phyloP scores from a whole-genome alignment of 495 filamentous ascomycete species.

The Baudoinia panamericana region DNA sequence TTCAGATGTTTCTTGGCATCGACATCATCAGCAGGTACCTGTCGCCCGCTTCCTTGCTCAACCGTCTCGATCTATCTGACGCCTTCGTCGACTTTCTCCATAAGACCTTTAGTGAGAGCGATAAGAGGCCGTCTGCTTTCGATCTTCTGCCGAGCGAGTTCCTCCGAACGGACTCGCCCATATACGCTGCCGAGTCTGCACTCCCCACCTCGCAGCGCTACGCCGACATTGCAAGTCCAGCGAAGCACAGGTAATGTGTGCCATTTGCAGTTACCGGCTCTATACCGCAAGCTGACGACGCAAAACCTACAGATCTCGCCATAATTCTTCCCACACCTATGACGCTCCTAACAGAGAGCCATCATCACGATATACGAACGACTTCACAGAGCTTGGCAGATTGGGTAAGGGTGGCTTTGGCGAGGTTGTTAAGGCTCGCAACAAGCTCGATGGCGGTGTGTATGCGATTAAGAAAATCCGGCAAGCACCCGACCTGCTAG shows the following conservation, averaged over 20 bases:
- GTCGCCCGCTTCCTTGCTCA: conserved; percentile 57
- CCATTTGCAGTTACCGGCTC: too few species aligned
- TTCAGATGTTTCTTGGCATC: conserved; percentile 90
- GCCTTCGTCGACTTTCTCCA: conserved; percentile 65
- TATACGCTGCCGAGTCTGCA: conserved; percentile 24
- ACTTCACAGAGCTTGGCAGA: conserved; percentile 79
- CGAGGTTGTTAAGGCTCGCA: conserved; percentile 91
- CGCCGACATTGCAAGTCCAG: conserved; percentile 1
- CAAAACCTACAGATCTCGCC: too few species aligned
- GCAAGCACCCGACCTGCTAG: conserved; percentile 62
- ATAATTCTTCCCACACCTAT: conserved; percentile 16
- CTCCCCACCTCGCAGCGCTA: too few species aligned
- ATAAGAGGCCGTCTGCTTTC: conserved; percentile 77
- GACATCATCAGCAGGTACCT: conserved; percentile 61
- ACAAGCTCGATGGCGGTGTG: conserved; percentile 79
- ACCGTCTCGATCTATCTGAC: conserved; percentile 51
- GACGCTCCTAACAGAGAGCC: conserved; percentile 17
- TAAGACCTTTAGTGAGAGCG: conserved; percentile 69
- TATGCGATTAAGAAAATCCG: conserved; percentile 97
- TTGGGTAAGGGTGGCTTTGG: conserved; percentile 92
- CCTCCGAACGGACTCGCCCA: conserved; percentile 49
- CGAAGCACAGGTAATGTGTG: too few species aligned
- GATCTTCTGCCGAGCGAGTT: conserved; percentile 85
- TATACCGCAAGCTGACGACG: too few species aligned
- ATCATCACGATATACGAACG: conserved; percentile 65